Evolutionary conservation across 306 rosid species (phyloP).

Genomic region (Cicer judaicum): DNA sequence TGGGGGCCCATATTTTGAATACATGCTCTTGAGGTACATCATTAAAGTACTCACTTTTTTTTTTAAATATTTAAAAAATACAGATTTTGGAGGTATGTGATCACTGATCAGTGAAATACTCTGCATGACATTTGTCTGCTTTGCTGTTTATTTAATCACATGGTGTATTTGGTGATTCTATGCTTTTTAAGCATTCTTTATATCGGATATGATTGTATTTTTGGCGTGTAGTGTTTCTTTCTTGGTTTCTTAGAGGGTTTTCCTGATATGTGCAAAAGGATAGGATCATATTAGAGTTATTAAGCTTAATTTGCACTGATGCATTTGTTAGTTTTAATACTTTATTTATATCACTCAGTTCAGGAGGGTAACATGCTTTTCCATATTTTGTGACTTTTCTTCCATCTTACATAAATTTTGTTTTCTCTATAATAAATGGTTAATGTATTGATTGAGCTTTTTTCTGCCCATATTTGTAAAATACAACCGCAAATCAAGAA

Average conservation of each 20-base stretch:
- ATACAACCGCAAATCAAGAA: constrained; percentile 3
- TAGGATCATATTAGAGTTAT: background rate
- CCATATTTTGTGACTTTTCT: constrained; percentile 10
- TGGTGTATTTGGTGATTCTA: constrained; percentile 11
- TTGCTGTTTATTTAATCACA: constrained; percentile 21
- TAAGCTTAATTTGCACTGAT: constrained; percentile 25
- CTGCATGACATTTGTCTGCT: constrained; percentile 14
- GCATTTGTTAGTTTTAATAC: constrained; percentile 1
- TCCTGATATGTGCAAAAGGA: constrained; percentile 29
- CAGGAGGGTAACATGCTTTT: constrained; percentile 21
- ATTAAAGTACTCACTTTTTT: background rate
- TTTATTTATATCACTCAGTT: background rate
- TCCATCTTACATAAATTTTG: background rate
- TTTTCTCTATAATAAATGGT: constrained; percentile 5
- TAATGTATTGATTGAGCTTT: background rate
- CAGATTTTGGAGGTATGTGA: background rate
- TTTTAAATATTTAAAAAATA: background rate
- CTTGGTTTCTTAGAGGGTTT: constrained; percentile 31
- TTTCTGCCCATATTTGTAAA: constrained; percentile 12
- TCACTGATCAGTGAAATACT: constrained; percentile 19
- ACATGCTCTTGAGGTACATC: constrained; percentile 1
- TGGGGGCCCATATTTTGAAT: constrained; percentile 3
- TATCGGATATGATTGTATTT: constrained; percentile 5
- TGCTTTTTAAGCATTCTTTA: constrained; percentile 24
- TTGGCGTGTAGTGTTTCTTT: constrained; percentile 24